phyloP scores from a whole-genome alignment of 495 filamentous ascomycete species.

The Patellaria atrata region DNA sequence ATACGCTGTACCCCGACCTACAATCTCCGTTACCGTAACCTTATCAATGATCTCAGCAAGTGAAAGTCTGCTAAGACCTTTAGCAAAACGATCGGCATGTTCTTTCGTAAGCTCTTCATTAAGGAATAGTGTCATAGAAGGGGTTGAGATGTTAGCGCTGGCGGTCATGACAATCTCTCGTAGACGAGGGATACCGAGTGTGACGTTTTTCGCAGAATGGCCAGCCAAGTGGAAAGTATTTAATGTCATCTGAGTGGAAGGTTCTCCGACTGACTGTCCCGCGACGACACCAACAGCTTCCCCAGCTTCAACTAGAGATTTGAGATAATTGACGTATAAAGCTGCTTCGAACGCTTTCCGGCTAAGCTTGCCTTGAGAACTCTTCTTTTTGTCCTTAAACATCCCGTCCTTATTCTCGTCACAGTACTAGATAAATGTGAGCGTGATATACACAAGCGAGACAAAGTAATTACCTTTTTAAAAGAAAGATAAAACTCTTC shows the following conservation, averaged over 20 bases:
- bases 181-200: slow-evolving; percentile 90
- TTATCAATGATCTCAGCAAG: slow-evolving; percentile 77
- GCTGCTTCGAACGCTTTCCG: slow-evolving; percentile 71
- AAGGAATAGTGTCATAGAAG: slow-evolving; percentile 75
- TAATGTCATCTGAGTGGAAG: slow-evolving; percentile 98
- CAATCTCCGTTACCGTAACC: slow-evolving; percentile 60
- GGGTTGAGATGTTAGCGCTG: slow-evolving; percentile 72
- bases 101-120: slow-evolving; percentile 55
- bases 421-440: slow-evolving; percentile 40
- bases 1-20: slow-evolving; percentile 51
- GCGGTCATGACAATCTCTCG: slow-evolving; percentile 99
- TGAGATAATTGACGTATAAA: slow-evolving; percentile 82
- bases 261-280: slow-evolving; percentile 91
- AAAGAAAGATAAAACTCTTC: slow-evolving; percentile 54
- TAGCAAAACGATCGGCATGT: slow-evolving; percentile 69
- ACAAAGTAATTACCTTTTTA: slow-evolving; percentile 8
- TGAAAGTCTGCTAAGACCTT: slow-evolving; percentile 78
- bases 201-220: slow-evolving; percentile 97
- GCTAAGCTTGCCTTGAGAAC: slow-evolving; percentile 35
- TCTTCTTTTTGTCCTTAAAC: slow-evolving; percentile 63
- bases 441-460: slow-evolving; percentile 15
- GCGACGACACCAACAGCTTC: slow-evolving; percentile 97
- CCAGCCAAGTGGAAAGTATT: slow-evolving; percentile 99
- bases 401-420: slow-evolving; percentile 62
- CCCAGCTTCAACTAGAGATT: slow-evolving; percentile 84